Percentiles rank a stretch among this genome's conserved stretches.
Evolutionary conservation across 2,329 filamentous ascomycete genomes (phyloP).

Genomic region (Fusarium miscanthi): DNA sequence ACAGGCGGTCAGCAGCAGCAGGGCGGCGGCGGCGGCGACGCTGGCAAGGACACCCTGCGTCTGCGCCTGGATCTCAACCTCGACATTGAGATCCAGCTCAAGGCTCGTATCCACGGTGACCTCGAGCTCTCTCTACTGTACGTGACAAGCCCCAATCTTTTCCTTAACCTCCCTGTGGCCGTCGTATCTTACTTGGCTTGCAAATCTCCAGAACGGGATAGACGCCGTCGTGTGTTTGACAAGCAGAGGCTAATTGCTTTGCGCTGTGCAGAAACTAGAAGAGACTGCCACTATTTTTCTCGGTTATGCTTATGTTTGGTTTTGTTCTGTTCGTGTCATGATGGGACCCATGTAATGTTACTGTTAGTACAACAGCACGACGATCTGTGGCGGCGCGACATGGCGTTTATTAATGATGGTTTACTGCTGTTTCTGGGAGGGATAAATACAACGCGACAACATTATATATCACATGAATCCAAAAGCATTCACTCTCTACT

Average conservation of each 20-base stretch:
- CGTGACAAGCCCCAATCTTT: constrained; percentile 46
- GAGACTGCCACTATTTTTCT: not conserved
- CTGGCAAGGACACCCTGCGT: constrained; percentile 71
- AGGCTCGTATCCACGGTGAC: constrained; percentile 87
- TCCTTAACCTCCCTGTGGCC: constrained; percentile 6
- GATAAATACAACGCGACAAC: constrained; percentile 20
- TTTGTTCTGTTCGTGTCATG: constrained; percentile 21
- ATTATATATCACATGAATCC: not conserved
- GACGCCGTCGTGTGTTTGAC: constrained; percentile 10
- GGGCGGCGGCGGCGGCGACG: constrained; percentile 49
- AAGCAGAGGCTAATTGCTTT: constrained; percentile 43
- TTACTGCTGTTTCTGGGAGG: constrained; percentile 17
- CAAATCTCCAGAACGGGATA: constrained; percentile 45
- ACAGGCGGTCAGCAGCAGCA: constrained; percentile 52
- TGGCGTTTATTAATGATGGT: constrained; percentile 28
- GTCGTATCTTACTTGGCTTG: constrained; percentile 44
- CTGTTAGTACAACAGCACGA: constrained; percentile 4
- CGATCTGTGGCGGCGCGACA: constrained; percentile 31
- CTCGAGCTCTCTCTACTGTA: constrained; percentile 78
- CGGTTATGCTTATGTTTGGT: not conserved
- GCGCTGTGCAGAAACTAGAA: constrained; percentile 37
- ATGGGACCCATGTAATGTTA: constrained; percentile 38
- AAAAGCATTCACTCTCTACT: constrained; percentile 3
- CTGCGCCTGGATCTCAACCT: constrained; percentile 82
- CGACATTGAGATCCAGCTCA: constrained; percentile 85